Evolutionary conservation across 1,139 yeast species (phyloP).

Genomic region (Pichia kudriavzevii): DNA sequence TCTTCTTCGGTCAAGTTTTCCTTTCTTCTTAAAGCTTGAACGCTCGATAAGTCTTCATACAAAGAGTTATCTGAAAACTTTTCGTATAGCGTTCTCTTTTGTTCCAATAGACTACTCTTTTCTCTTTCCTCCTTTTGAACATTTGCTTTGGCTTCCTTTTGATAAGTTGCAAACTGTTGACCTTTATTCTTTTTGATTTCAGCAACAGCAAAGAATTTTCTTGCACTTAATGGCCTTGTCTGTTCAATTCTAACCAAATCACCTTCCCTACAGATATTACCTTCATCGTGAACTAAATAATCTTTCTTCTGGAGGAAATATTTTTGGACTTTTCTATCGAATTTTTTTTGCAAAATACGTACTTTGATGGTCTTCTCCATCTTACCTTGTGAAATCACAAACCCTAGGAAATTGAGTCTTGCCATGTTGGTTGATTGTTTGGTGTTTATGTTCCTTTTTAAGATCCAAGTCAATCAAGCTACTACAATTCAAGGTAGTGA

Average conservation of each 20-base stretch:
- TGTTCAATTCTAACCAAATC: constrained; percentile 91
- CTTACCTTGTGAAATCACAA: constrained; percentile 91
- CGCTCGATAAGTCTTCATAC: constrained; percentile 42
- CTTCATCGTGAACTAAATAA: constrained; percentile 90
- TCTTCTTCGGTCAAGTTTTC: constrained; percentile 35
- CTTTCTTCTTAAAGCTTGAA: constrained; percentile 36
- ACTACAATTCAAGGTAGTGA: no score
- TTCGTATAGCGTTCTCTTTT: constrained; percentile 37
- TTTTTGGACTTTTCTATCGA: constrained; percentile 65
- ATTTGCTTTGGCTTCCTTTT: constrained; percentile 59
- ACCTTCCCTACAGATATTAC: constrained; percentile 85
- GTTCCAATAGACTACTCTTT: constrained; percentile 42
- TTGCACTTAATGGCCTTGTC: constrained; percentile 75
- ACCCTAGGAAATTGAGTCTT: constrained; percentile 83
- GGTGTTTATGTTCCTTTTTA: no score
- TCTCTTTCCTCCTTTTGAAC: constrained; percentile 56
- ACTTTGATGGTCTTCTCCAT: constrained; percentile 95
- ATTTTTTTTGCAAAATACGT: constrained; percentile 66
- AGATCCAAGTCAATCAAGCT: no score
- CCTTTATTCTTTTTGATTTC: constrained; percentile 86
- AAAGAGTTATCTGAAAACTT: constrained; percentile 28
- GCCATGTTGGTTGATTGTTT: constrained; percentile 45
- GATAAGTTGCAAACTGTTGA: constrained; percentile 81
- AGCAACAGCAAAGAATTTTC: constrained; percentile 87
- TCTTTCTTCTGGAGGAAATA: constrained; percentile 75